Percentiles rank a stretch among this genome's conserved stretches.
Conservation (phyloP, 169 alveolate species). For the Plasmodium yoelii region DNA sequence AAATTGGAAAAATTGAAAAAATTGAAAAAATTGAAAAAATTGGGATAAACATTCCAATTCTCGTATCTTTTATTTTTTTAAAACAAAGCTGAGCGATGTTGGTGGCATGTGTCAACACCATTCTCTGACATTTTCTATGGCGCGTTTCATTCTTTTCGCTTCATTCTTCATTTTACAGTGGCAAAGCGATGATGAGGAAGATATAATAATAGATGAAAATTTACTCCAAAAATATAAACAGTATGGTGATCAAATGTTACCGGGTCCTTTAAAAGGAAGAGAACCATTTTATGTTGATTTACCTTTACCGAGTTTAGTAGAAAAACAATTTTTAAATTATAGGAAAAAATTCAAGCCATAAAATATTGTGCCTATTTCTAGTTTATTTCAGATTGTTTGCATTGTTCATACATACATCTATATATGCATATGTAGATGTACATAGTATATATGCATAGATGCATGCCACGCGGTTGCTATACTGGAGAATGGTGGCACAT, state of each 20-base stretch:
- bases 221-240: slow-evolving; percentile 49
- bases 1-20: too few species aligned
- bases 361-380: not conserved
- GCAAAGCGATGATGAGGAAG: slow-evolving; percentile 68
- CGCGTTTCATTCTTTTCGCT: not conserved
- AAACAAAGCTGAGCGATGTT: too few species aligned
- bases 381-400: too few species aligned
- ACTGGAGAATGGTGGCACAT: not conserved
- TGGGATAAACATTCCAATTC: too few species aligned
- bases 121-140: not conserved
- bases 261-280: slow-evolving; percentile 62
- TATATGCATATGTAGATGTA: too few species aligned
- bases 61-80: too few species aligned
- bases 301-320: slow-evolving; percentile 65
- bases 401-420: too few species aligned
- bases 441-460: too few species aligned
- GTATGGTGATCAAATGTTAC: slow-evolving; percentile 48
- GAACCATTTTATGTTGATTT: slow-evolving; percentile 75
- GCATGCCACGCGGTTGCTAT: too few species aligned
- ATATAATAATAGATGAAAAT: slow-evolving; percentile 28
- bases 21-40: too few species aligned
- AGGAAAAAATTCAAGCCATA: slow-evolving; percentile 72
- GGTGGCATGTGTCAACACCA: not conserved
- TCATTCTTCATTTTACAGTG: slow-evolving; percentile 25
- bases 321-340: slow-evolving; percentile 60